Evolutionary conservation across 371 early-diverging fungal species (phyloP), one percentile per base, ranked within the genome.

Genomic region (Mucor saturninus): DNA sequence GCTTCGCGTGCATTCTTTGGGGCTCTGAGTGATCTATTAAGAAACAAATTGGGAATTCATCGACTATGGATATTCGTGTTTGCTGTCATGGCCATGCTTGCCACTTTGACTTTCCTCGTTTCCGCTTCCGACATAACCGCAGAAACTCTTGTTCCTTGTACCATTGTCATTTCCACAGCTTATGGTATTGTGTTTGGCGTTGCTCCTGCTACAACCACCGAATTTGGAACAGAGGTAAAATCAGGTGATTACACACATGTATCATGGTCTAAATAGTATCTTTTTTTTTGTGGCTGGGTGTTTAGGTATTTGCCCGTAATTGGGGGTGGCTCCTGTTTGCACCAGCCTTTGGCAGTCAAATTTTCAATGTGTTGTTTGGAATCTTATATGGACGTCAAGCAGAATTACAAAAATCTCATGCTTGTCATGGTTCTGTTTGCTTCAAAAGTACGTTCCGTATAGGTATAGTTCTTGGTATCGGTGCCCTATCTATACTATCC

Each of bases 21-120:
- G 56, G 63, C 76, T 39, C 42, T 77, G 54, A 66, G 75, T 58
- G 79, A 86, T 64, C 8, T 81, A 54, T 29, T 77, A 53, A 67
- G 77, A 39, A 53, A 76, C 21, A 40, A 71, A 49, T 71, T 66
- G 15, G 73, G 76, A 8, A 42, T 80, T 48, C 74, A 75, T 59
- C 77, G 77, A 1, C 28, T 80, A 5, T 80, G 81, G 81, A 66
- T 77, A 4, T 74, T 77, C 59, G 67, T 69, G 26, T 62, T 63
- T 35, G 77, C 75, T 2, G 43, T 67, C 14, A 7, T 74, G 3
- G 59, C 61, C 14, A 50, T 79, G 49, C 28, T 70, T 15, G 28
- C 32, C 5, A 65, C 59, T 10, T 54, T 70, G 52, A 29, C 67
- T 0, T 79, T 68, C 54, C 58, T 73, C 26, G 73, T 73, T 0